A percentile compares a stretch with the other conserved stretches of the same genome.
phyloP scores from a whole-genome alignment of 192 early-diverging fungal genomes.

The Rhizophagus prolifer region DNA sequence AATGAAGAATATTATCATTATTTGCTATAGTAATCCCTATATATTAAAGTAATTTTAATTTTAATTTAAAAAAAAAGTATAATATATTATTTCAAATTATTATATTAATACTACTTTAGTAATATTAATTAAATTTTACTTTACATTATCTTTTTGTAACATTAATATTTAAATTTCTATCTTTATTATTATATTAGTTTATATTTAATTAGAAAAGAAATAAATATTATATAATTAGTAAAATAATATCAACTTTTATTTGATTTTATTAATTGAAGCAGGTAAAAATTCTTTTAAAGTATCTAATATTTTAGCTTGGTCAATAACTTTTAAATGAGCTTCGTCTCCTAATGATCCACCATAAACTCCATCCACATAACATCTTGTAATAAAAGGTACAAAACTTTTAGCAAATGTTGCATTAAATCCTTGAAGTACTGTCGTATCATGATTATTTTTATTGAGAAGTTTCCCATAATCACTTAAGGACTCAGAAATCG shows the following conservation, averaged over 20 bases:
- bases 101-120: too few relatives aligned
- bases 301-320: constrained; percentile 12
- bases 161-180: too few relatives aligned
- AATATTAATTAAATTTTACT: too few relatives aligned
- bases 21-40: too few relatives aligned
- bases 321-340: constrained; percentile 2
- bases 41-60: too few relatives aligned
- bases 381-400: constrained; percentile 33
- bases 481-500: constrained; percentile 11
- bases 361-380: constrained; percentile 47
- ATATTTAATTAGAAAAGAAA: too few relatives aligned
- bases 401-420: constrained; percentile 26
- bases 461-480: constrained; percentile 14
- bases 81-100: too few relatives aligned
- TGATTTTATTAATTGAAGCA: not conserved
- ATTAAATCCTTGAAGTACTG: constrained; percentile 13
- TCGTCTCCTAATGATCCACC: constrained; percentile 32
- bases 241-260: not conserved
- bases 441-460: constrained; percentile 13
- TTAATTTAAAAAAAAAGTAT: too few relatives aligned
- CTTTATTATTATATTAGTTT: too few relatives aligned
- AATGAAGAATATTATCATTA: too few relatives aligned
- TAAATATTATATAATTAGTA: too few relatives aligned
- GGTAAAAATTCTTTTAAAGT: constrained; percentile 25
- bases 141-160: too few relatives aligned